Evolutionary conservation across 306 rosid species (phyloP).

Genomic region (Trichosanthes truncata): DNA sequence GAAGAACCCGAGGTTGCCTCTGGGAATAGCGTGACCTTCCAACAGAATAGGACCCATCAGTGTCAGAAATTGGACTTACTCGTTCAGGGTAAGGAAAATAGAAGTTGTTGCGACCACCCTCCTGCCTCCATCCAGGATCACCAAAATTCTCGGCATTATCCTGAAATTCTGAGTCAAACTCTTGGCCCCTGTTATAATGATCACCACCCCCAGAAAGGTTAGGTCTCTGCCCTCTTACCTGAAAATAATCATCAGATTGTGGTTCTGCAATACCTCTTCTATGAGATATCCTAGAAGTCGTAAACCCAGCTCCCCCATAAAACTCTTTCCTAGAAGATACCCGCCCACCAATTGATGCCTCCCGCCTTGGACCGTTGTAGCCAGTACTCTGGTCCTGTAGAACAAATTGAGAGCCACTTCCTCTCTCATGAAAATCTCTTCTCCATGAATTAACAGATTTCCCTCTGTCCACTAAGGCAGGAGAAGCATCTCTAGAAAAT

Average conservation of each 20-base stretch:
- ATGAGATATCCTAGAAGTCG: constrained; percentile 40
- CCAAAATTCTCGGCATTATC: constrained; percentile 63
- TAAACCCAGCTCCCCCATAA: constrained; percentile 45
- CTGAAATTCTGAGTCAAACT: constrained; percentile 54
- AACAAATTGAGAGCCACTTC: constrained; percentile 44
- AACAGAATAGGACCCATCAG: constrained; percentile 57
- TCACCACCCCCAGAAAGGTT: constrained; percentile 58
- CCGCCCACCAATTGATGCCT: constrained; percentile 51
- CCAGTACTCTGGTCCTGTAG: constrained; percentile 50
- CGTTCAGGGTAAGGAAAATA: constrained; percentile 56
- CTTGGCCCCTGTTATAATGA: constrained; percentile 48
- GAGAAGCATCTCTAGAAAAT: constrained; percentile 43
- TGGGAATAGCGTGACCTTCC: constrained; percentile 70
- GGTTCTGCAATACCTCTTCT: constrained; percentile 50
- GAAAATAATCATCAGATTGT: constrained; percentile 47
- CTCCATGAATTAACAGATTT: constrained; percentile 68
- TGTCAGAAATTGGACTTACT: constrained; percentile 46
- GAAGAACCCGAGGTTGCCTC: constrained; percentile 94
- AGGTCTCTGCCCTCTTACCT: constrained; percentile 58
- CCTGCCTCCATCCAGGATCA: constrained; percentile 60
- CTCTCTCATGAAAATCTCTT: constrained; percentile 62
- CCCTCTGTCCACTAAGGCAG: constrained; percentile 53
- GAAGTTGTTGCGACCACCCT: constrained; percentile 38
- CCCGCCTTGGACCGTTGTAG: constrained; percentile 41
- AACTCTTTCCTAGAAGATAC: constrained; percentile 53